phyloP scores from a whole-genome alignment of 2,329 filamentous ascomycete species.

The Colletotrichum spaethianum region DNA sequence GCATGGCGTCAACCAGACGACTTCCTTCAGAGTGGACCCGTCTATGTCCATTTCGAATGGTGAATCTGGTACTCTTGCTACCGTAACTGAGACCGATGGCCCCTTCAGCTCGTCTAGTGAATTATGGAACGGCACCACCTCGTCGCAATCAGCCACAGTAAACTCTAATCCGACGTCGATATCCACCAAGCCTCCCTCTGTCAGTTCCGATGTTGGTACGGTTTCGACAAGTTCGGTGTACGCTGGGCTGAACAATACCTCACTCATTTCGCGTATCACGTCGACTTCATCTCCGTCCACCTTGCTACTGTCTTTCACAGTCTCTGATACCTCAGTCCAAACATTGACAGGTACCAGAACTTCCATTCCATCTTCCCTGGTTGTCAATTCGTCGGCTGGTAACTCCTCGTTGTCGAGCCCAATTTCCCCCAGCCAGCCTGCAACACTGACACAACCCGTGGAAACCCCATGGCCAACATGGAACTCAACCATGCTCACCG shows the following conservation, averaged over 20 bases:
- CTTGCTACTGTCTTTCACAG: conserved; percentile 14
- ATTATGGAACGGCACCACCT: background rate
- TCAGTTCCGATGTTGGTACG: background rate
- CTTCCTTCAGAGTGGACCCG: background rate
- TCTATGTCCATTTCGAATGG: background rate
- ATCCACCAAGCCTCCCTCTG: background rate
- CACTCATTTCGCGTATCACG: background rate
- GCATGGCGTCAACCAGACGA: background rate
- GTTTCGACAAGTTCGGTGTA: background rate
- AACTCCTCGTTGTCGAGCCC: background rate
- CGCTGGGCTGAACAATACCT: background rate
- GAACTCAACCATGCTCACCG: conserved; percentile 18
- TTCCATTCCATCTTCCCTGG: background rate
- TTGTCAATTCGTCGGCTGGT: background rate
- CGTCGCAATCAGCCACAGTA: background rate
- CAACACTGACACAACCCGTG: conserved; percentile 27
- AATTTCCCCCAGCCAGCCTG: background rate
- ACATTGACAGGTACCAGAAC: background rate
- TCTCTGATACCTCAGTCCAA: background rate
- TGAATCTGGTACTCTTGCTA: conserved; percentile 21
- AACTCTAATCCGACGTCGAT: background rate
- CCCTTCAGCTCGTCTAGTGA: background rate
- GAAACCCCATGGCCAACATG: conserved; percentile 24
- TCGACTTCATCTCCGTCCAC: background rate
- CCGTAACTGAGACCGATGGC: conserved; percentile 5